A percentile compares a stretch with the other conserved stretches of the same genome.
phyloP scores from a whole-genome alignment of 2,329 filamentous ascomycete species.

The Mycocentrospora acerina region DNA sequence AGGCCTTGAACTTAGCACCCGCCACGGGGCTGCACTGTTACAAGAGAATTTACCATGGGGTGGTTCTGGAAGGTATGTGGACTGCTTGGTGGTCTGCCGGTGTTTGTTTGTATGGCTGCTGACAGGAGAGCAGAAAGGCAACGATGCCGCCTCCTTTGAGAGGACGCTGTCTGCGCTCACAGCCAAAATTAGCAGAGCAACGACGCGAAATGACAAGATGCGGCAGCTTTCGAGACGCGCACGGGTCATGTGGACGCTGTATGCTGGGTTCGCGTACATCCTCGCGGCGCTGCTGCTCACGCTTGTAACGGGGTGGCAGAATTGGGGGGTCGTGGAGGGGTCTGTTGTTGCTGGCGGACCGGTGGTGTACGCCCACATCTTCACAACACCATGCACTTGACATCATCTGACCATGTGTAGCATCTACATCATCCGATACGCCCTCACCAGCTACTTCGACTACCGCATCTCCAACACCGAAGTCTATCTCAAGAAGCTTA shows the following conservation, averaged over 20 bases:
- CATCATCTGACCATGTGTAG: constrained; percentile 48
- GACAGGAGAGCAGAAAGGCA: constrained; percentile 61
- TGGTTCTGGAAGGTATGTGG: constrained; percentile 63
- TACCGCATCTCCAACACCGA: constrained; percentile 75
- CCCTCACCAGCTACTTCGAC: constrained; percentile 71
- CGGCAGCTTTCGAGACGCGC: constrained; percentile 73
- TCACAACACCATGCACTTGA: background rate
- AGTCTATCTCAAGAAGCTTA: constrained; percentile 69
- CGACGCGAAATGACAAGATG: constrained; percentile 70
- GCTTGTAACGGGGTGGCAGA: constrained; percentile 80
- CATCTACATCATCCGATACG: constrained; percentile 74
- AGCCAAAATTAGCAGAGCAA: constrained; percentile 75
- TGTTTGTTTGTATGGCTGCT: constrained; percentile 6
- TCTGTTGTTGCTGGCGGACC: constrained; percentile 76
- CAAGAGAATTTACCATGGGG: constrained; percentile 61
- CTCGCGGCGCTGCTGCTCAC: constrained; percentile 79
- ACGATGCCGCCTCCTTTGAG: constrained; percentile 89
- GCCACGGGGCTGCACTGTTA: constrained; percentile 26
- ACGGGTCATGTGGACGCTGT: constrained; percentile 86
- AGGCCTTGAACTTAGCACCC: constrained; percentile 24
- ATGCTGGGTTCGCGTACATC: constrained; percentile 86
- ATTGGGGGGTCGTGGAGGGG: constrained; percentile 77
- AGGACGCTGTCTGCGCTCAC: constrained; percentile 83
- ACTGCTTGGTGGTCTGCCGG: background rate
- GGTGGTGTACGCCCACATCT: constrained; percentile 59